These are phyloP conservation scores for Globisporangium canariense DNA, from an alignment of 352 stramenopile species.

Conservation along the genomic window DNA sequence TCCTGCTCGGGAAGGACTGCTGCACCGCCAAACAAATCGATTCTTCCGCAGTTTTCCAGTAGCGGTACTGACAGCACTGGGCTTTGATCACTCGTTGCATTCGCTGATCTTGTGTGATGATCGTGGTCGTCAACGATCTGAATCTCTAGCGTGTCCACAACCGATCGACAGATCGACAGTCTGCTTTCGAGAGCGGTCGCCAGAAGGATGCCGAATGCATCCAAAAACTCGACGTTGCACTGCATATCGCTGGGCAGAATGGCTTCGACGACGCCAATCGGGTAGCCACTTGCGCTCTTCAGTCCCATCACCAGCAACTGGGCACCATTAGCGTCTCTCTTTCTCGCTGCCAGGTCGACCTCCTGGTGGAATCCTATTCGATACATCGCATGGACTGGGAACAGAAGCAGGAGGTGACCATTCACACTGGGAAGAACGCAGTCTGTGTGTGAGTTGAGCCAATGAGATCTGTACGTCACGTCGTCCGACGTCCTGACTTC, in stretches of 20 bases:
- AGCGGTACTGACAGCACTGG: constrained; percentile 14
- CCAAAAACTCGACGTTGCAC: constrained; percentile 17
- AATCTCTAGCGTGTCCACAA: constrained; percentile 10
- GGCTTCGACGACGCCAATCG: constrained; percentile 20
- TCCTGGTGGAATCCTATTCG: constrained; percentile 7
- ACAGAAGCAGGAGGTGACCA: constrained; percentile 17
- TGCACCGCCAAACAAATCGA: constrained; percentile 13
- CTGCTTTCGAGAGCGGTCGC: constrained; percentile 18
- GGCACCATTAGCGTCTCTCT: background rate
- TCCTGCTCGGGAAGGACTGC: constrained; percentile 16
- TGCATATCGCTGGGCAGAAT: constrained; percentile 4
- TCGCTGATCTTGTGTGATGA: background rate
- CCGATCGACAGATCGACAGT: constrained; percentile 13
- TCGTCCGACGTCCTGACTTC: background rate
- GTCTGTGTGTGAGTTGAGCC: constrained; percentile 5
- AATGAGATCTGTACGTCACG: background rate
- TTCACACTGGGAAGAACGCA: constrained; percentile 16
- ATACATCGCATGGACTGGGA: constrained; percentile 10
- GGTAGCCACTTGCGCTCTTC: background rate
- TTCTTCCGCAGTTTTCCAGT: constrained; percentile 1
- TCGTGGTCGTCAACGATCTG: constrained; percentile 4
- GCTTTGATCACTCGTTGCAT: background rate
- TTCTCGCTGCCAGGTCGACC: constrained; percentile 15
- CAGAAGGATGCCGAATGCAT: constrained; percentile 20
- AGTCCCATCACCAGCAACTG: constrained; percentile 21